These are phyloP conservation scores for Pythium rishiriense DNA, from an alignment of 352 stramenopile genomes.

Conservation along the genomic window DNA sequence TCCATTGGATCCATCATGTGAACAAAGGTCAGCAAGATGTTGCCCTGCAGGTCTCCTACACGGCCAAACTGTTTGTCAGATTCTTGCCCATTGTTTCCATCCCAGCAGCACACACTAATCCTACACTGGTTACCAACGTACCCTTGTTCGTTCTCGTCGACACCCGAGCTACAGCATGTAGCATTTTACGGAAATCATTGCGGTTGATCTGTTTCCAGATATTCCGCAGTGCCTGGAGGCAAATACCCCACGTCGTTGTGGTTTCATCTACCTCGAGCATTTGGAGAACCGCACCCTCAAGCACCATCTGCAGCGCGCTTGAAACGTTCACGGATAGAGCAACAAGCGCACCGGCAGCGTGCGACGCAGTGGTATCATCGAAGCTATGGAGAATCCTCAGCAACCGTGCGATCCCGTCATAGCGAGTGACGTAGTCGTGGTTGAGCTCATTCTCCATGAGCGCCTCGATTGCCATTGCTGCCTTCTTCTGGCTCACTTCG, in stretches of 20 bases:
- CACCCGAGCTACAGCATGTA: slow-evolving; percentile 79
- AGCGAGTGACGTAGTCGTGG: slow-evolving; percentile 82
- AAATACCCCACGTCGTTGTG: slow-evolving; percentile 75
- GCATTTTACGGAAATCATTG: slow-evolving; percentile 84
- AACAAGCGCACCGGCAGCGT: slow-evolving; percentile 76
- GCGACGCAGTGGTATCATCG: slow-evolving; percentile 64
- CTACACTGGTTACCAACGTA: slow-evolving; percentile 21
- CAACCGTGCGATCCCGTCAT: slow-evolving; percentile 67
- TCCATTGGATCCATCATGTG: slow-evolving; percentile 88
- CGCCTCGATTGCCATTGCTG: slow-evolving; percentile 76
- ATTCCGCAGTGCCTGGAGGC: slow-evolving; percentile 78
- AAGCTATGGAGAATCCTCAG: slow-evolving; percentile 69
- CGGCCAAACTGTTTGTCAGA: background rate
- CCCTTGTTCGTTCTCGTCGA: slow-evolving; percentile 76
- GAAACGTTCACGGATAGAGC: slow-evolving; percentile 76
- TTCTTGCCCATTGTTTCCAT: too few relatives aligned
- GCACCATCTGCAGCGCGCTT: slow-evolving; percentile 83
- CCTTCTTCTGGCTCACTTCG: slow-evolving; percentile 65
- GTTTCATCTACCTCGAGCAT: slow-evolving; percentile 87
- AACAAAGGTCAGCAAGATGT: slow-evolving; percentile 87
- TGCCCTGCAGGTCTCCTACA: slow-evolving; percentile 73
- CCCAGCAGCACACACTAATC: background rate
- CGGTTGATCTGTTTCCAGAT: slow-evolving; percentile 90
- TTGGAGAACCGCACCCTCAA: slow-evolving; percentile 86
- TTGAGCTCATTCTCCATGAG: slow-evolving; percentile 85